A percentile compares a stretch with the other conserved stretches of the same genome.
These are phyloP conservation scores for Eimeria sp. DNA, from an alignment of 169 alveolate genomes.

Conservation along the genomic window DNA sequence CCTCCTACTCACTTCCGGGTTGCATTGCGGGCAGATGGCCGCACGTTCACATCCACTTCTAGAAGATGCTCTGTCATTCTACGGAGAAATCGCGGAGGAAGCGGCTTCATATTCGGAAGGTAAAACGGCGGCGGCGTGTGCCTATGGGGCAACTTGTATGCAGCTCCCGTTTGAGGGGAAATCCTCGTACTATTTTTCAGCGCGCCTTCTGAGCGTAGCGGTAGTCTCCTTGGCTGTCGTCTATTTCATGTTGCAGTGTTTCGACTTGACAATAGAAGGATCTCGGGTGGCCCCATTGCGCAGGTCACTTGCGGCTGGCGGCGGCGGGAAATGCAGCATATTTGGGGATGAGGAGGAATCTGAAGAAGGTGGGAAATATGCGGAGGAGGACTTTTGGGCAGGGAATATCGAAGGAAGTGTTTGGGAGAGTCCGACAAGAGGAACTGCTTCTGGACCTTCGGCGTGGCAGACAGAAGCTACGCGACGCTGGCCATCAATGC, in stretches of 20 bases:
- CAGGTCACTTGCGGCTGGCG: not conserved
- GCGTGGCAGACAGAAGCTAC: not conserved
- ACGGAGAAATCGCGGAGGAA: not conserved
- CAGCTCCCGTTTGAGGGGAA: not conserved
- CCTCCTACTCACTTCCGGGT: too few relatives aligned
- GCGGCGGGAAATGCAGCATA: too few relatives aligned
- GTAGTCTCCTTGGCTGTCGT: not conserved
- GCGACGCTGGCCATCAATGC: not conserved
- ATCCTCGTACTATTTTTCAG: not conserved
- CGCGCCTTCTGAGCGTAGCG: not conserved
- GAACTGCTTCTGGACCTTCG: not conserved
- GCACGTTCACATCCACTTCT: not conserved
- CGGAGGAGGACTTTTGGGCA: not conserved
- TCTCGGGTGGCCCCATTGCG: not conserved
- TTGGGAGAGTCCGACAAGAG: too few relatives aligned
- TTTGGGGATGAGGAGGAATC: not conserved
- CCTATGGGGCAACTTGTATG: not conserved
- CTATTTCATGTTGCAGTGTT: not conserved
- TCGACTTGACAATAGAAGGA: not conserved
- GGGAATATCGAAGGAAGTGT: too few relatives aligned
- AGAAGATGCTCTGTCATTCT: not conserved
- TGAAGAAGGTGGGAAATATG: not conserved
- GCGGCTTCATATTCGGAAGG: too few relatives aligned
- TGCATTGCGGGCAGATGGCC: not conserved
- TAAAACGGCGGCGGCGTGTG: too few relatives aligned